Conservation (phyloP, 2,329 filamentous ascomycete species). For the Botrytis fabae region DNA sequence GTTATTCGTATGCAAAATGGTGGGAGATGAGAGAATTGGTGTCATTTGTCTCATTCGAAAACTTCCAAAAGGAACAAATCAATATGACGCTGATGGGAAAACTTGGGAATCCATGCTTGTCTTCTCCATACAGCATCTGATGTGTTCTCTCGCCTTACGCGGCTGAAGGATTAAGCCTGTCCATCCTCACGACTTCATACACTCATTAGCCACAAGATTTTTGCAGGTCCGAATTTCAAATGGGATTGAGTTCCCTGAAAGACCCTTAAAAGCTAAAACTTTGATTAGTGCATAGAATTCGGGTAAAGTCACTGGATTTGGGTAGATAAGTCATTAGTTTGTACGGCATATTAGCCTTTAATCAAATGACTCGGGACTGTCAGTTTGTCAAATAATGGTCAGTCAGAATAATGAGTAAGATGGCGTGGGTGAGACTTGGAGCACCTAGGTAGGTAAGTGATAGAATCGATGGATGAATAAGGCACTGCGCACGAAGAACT, state of each 20-base stretch:
- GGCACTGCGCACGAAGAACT: not conserved
- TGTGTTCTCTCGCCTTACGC: conserved; percentile 14
- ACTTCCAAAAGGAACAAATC: conserved; percentile 6
- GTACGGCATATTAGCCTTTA: conserved; percentile 2
- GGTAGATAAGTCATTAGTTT: not conserved
- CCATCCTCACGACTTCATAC: not conserved
- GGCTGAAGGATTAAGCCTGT: conserved; percentile 19
- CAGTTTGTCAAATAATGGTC: conserved; percentile 1
- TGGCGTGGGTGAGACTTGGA: not conserved
- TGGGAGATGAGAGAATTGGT: conserved; percentile 1
- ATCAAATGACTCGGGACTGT: conserved; percentile 13
- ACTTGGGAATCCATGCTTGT: conserved; percentile 14
- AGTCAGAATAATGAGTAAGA: conserved; percentile 6
- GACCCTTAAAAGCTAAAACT: not conserved
- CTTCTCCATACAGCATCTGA: not conserved
- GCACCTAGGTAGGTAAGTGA: conserved; percentile 1
- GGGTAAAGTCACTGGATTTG: not conserved
- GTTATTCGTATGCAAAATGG: not conserved
- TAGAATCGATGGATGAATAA: not conserved
- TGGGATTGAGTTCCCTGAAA: not conserved
- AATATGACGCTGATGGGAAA: not conserved
- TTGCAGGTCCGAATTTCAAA: not conserved
- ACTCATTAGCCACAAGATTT: not conserved
- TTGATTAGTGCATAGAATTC: conserved; percentile 6
- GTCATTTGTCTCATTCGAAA: not conserved